A percentile compares a stretch with the other conserved stretches of the same genome.
Evolutionary conservation across 2,329 filamentous ascomycete species (phyloP).

Genomic region (Chrysosphaeria jannelii): DNA sequence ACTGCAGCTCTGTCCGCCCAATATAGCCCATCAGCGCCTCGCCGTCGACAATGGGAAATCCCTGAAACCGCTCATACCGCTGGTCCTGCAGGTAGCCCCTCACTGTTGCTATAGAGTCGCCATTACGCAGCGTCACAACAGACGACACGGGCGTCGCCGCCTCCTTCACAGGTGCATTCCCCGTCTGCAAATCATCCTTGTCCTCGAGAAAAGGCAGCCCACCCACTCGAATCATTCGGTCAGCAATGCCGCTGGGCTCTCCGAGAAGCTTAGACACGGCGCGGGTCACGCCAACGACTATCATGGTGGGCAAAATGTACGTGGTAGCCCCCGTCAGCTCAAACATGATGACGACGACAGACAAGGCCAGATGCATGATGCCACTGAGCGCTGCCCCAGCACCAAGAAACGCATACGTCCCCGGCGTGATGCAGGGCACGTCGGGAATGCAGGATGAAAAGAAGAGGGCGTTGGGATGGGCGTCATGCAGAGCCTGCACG

Average conservation of each 20-base stretch:
- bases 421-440: conserved; percentile 84
- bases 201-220: conserved; percentile 91
- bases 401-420: conserved; percentile 86
- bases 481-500: conserved; percentile 66
- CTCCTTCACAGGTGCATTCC: conserved; percentile 68
- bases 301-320: conserved; percentile 96
- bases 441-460: conserved; percentile 76
- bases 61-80: conserved; percentile 74
- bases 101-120: too few species aligned
- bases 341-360: conserved; percentile 97
- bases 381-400: conserved; percentile 75
- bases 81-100: too few species aligned
- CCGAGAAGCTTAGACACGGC: conserved; percentile 70
- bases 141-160: conserved; percentile 61
- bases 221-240: conserved; percentile 97
- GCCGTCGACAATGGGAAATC: conserved; percentile 61
- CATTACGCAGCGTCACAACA: conserved; percentile 39
- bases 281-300: conserved; percentile 91
- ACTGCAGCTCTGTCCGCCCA: conserved; percentile 68
- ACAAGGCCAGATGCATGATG: conserved; percentile 95
- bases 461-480: conserved; percentile 53
- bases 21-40: conserved; percentile 72
- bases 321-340: conserved; percentile 90
- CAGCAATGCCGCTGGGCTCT: conserved; percentile 88
- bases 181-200: conserved; percentile 93